Conservation (phyloP, 192 early-diverging fungal genomes). For the Linderina pennispora region DNA sequence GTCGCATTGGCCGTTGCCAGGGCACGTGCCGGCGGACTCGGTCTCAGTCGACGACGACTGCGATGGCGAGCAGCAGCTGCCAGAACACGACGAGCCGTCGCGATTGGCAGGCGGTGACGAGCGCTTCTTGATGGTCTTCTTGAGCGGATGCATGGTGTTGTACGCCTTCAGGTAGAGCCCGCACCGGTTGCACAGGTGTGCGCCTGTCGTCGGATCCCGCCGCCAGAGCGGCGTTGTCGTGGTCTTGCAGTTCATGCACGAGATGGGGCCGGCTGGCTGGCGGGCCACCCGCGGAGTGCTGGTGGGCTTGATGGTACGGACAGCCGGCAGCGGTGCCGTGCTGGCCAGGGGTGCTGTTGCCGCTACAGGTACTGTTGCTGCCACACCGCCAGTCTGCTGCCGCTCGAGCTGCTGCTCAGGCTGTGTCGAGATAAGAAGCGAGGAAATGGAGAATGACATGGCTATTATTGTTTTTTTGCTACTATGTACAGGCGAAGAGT, state of each 20-base stretch:
- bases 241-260: conserved; percentile 73
- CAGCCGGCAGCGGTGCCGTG: neutral
- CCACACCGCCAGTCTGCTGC: too few species aligned
- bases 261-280: neutral
- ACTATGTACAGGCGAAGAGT: too few species aligned
- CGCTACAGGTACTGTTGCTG: too few species aligned
- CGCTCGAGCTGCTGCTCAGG: too few species aligned
- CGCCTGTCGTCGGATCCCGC: conserved; percentile 55
- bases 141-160: conserved; percentile 45
- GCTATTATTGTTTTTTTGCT: too few species aligned
- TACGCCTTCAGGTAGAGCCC: conserved; percentile 51
- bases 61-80: conserved; percentile 19
- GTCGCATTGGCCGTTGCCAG: conserved; percentile 47
- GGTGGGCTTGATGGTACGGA: neutral
- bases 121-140: conserved; percentile 12
- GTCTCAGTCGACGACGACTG: neutral
- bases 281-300: neutral
- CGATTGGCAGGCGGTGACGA: neutral
- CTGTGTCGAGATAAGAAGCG: too few species aligned
- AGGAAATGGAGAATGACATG: conserved; percentile 3
- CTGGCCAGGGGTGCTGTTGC: too few species aligned
- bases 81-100: too few species aligned
- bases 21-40: too few species aligned
- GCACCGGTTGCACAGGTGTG: conserved; percentile 77
- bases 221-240: conserved; percentile 77